These are phyloP conservation scores for Trametes versicolor DNA, from an alignment of 1,284 basidiomycete genomes.

Conservation along the genomic window DNA sequence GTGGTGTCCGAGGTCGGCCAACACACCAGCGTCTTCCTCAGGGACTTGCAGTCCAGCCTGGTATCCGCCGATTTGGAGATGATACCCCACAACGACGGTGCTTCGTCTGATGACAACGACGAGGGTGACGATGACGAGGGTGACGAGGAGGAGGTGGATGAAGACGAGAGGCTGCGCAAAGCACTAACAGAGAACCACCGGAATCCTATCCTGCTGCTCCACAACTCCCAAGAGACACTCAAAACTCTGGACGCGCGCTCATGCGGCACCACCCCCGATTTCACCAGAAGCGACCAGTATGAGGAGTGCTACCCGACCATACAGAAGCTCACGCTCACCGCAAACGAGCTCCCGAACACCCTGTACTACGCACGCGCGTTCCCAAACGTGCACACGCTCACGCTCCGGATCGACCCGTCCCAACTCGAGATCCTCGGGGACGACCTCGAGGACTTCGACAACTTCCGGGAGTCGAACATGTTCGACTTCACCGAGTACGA, in stretches of 20 bases:
- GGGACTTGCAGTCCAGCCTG: neutral
- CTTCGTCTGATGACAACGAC: no score
- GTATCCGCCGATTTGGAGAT: constrained; percentile 14
- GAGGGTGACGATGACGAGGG: no score
- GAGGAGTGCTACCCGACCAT: constrained; percentile 9
- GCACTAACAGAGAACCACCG: neutral
- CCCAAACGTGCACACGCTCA: constrained; percentile 14
- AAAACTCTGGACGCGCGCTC: neutral
- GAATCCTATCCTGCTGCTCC: constrained; percentile 17
- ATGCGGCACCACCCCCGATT: neutral
- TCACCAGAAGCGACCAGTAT: constrained; percentile 37
- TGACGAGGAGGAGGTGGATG: neutral
- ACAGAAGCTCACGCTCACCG: constrained; percentile 3
- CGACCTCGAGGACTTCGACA: neutral
- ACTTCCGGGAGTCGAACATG: neutral
- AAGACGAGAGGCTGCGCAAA: neutral
- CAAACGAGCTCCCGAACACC: constrained; percentile 20
- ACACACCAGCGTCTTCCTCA: constrained; percentile 4
- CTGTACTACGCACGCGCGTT: constrained; percentile 19
- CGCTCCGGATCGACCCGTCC: neutral
- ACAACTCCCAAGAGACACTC: constrained; percentile 12
- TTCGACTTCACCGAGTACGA: neutral
- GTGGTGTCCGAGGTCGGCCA: constrained; percentile 4
- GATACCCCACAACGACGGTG: neutral
- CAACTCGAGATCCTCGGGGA: neutral